Evolutionary conservation across 2,329 filamentous ascomycete species (phyloP), one percentile per base, ranked within the genome.

Genomic region (Exophiala oligosperma): DNA sequence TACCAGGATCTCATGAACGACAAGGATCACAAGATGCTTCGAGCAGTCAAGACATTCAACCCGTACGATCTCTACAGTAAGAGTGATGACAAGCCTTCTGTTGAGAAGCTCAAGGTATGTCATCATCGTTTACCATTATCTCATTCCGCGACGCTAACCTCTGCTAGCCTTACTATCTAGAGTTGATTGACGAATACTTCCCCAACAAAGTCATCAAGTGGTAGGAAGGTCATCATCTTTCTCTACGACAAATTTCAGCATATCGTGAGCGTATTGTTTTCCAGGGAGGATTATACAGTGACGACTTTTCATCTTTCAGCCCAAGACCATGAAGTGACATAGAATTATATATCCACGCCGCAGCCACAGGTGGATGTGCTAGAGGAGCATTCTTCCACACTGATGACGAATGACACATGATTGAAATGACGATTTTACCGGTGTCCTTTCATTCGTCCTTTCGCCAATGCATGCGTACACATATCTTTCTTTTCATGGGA

Each of bases 41-140:
- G 84, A 70, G 91, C 91, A 7, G 91, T 95, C 50, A 83, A 84
- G 73, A 90, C 89, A 0, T 96, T 96, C 76, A 96, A 96, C 72
- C 91, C 91, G 0, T 96, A 96, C 68, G 92, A 96, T 71, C 71
- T 96, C 52, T 96, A 96, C 78, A 93, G 89, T 78, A 96, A 96
- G 85, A 92, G 87, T 67, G 91, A 96, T 68, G 89, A 85, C 24
- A 81, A 91, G 23, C 91, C 91, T 1, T 86, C 84, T 57, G 83
- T 87, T 0, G 88, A 91, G 69, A 84, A 90, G 68, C 78, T 96
- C 57, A 95, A 93, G 81, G 81, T 83, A 67, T 65, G 76, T 67
- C 32, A 35, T 59, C 8, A 12, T 17, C 1, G 14, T 17, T 24
- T 2, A 21, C 6, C 11, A n/a, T 2, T 50, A 4, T 50, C 23